Base-by-base conservation (phyloP, 345 rosid species). In the Brassica juncea region DNA sequence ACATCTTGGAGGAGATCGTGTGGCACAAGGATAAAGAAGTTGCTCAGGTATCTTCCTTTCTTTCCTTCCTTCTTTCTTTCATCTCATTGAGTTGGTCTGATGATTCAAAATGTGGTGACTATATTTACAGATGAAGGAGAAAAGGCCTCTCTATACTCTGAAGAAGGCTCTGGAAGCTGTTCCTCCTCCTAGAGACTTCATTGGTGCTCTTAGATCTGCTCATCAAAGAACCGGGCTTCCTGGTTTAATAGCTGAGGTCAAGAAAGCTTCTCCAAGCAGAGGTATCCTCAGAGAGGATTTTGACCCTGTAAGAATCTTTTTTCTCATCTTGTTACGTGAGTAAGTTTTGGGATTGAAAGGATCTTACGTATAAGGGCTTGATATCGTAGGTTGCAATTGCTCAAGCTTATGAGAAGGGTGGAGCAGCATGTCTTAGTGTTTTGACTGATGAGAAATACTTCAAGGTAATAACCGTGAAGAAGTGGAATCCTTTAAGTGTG, bases 181-280 rank as follows among this genome's bases (percentile, higher is more conserved):
- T 77, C 84, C 89, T 58, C 90, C 96, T 0, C 70, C 94, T 16
- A 85, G 87, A 81, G 99, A 95, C 81, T 95, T 95, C 59, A 2
- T 89, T 69, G 97, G 90, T 71, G 97, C 96, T 78, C 96, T 95
- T 44, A 91, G 59, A 81, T 87, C 86, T 16, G 98, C 97, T 31
- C 77, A 85, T 84, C 77, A 19, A 44, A 86, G 91, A 55, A 91
- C 97, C 44, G 90, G 92, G 2, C 67, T 93, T 5, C 98, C 99
- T 5, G 93, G 89, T 73, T 83, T 95, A 85, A 95, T 93, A 77
- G 99, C 99, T 76, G 99, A 95, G 83, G 97, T 95, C 25, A 95
- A 95, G 87, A 93, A 93, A 85, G 99, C 97, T 76, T 95, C 99
- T 74, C 99, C 98, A 5, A 95, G 94, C 68, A 88, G 91, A 81